A percentile compares a stretch with the other conserved stretches of the same genome.
phyloP scores from a whole-genome alignment of 805 yeast genomes.

The Candida pini region DNA sequence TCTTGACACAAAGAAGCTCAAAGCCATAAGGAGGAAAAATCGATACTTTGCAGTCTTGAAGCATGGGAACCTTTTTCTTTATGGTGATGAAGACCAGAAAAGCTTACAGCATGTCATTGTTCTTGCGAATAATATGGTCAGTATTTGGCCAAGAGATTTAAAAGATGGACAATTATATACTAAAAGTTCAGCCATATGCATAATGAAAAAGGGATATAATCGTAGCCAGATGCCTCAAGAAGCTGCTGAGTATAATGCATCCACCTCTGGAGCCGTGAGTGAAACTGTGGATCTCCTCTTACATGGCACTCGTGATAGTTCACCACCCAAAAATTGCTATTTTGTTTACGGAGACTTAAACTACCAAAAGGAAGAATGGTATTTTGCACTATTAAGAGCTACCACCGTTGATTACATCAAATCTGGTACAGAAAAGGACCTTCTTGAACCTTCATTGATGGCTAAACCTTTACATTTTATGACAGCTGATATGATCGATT shows the following conservation, averaged over 20 bases:
- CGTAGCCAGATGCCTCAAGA: constrained; percentile 12
- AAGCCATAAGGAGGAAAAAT: constrained; percentile 44
- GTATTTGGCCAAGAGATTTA: constrained; percentile 79
- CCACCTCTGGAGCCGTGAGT: constrained; percentile 54
- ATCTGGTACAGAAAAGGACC: constrained; percentile 20
- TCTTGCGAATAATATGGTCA: constrained; percentile 60
- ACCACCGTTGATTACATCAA: constrained; percentile 40
- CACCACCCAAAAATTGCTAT: constrained; percentile 35
- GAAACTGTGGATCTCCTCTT: constrained; percentile 45
- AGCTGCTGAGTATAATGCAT: neutral
- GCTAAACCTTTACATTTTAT: constrained; percentile 72
- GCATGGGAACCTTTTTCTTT: constrained; percentile 86
- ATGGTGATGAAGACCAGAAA: constrained; percentile 59
- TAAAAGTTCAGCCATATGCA: constrained; percentile 71
- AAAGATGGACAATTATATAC: constrained; percentile 78
- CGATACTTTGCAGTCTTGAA: constrained; percentile 65
- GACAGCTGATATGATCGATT: constrained; percentile 63
- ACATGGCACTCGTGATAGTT: constrained; percentile 17
- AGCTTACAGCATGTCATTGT: constrained; percentile 77
- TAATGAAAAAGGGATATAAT: constrained; percentile 54
- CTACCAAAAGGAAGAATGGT: constrained; percentile 88
- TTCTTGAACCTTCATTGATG: constrained; percentile 51
- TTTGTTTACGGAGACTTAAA: constrained; percentile 75
- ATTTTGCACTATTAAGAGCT: constrained; percentile 77
- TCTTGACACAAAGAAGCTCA: constrained; percentile 33